Base-by-base conservation (phyloP, 495 filamentous ascomycete species). In the Penicillium cataractarum region DNA sequence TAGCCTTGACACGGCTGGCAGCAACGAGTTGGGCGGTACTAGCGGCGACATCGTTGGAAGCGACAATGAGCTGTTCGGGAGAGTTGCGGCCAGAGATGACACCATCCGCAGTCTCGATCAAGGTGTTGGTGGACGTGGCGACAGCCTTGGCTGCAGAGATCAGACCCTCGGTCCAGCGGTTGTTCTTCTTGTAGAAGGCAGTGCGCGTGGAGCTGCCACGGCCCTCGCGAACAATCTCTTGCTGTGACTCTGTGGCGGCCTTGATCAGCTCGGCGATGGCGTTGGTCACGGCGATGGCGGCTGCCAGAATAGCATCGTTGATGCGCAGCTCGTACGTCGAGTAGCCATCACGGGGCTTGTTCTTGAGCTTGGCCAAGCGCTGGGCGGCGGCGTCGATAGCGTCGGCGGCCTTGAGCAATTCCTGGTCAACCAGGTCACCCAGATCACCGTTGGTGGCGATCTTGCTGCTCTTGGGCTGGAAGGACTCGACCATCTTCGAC, bases 141-240 rank as follows among this genome's bases (percentile, higher is more conserved):
- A 99, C 96, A 1, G 95, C 95, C 79, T 98, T 98, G 54, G 95
- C 95, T 5, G 95, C 95, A 35, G 91, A 96, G 74, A 99, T 97
- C 49, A 99, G 84, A 51, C 95, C 95, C 72, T 99, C 96, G 0
- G 95, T 98, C 95, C 95, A 99, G 42, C 95, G 88, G 67, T 92
- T 92, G 83, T 97, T 96, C 80, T 97, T 97, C 85, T 99, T 99
- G 87, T 99, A 99, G 82, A 98, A 99, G 37, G 92, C 92, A n/a
- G 94, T 93, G 26, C 87, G 84, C 40, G 92, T 95, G 39, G 92
- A 90, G 57, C 87, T 90, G 57, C 95, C 95, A 13, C 92, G 89
- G 17, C 95, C 95, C 71, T 97, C 91, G 48, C 92, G 88, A n/a
- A 99, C 95, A 70, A 99, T 99, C 76, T 99, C 95, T 72, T 97